A percentile compares a stretch with the other conserved stretches of the same genome.
phyloP scores from a whole-genome alignment of 1,139 yeast species.

The Geotrichum macrosporum region DNA sequence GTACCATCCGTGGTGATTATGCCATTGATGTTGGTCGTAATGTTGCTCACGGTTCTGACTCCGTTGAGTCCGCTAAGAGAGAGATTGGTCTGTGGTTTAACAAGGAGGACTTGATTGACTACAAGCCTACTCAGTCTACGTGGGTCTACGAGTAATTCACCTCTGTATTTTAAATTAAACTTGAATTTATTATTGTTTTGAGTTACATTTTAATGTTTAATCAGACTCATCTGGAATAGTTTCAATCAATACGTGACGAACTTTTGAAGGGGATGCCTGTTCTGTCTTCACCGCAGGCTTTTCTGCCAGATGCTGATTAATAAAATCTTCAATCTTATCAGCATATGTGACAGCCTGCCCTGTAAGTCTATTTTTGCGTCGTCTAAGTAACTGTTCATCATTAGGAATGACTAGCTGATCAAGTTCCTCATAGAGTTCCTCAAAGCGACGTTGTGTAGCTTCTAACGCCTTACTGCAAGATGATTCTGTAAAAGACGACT shows the following conservation, averaged over 20 bases:
- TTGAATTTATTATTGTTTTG: too few relatives aligned
- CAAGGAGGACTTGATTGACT: slow-evolving; percentile 90
- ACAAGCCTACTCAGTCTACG: slow-evolving; percentile 76
- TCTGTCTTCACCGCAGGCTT: not conserved
- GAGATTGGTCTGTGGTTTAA: slow-evolving; percentile 98
- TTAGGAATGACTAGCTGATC: not conserved
- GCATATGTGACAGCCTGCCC: slow-evolving; percentile 4
- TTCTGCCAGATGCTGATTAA: not conserved
- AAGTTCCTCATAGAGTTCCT: not conserved
- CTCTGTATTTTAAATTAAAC: too few relatives aligned
- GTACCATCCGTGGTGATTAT: slow-evolving; percentile 97
- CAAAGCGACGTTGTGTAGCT: not conserved
- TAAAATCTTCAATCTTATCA: slow-evolving; percentile 2
- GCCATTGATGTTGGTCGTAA: slow-evolving; percentile 94
- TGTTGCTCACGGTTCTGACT: slow-evolving; percentile 99
- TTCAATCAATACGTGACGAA: slow-evolving; percentile 2
- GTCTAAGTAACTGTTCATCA: not conserved
- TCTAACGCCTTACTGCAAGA: not conserved
- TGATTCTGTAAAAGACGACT: not conserved
- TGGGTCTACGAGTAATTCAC: slow-evolving; percentile 86
- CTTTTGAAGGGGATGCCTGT: not conserved
- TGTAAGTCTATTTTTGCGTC: not conserved
- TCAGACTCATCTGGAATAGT: slow-evolving; percentile 5
- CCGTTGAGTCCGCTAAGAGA: slow-evolving; percentile 95
- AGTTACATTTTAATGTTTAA: too few relatives aligned